Conservation (phyloP, 352 stramenopile genomes). For the Phytophthora uliginosa region DNA sequence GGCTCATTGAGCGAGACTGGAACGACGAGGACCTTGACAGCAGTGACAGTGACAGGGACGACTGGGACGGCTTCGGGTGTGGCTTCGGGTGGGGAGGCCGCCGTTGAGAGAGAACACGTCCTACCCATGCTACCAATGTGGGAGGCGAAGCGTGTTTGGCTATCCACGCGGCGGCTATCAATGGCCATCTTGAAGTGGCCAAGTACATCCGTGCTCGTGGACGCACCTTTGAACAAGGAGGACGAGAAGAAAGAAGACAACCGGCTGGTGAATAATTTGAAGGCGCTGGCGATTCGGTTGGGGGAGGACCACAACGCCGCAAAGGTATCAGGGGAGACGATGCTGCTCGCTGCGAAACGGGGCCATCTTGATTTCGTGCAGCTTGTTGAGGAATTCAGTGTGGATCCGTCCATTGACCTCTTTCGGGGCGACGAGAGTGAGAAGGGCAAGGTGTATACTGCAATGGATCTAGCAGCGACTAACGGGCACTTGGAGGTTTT, state of each 20-base stretch:
- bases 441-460: not conserved
- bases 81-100: not conserved
- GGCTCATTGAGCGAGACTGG: conserved; percentile 12
- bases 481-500: conserved; percentile 14
- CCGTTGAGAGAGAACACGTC: not conserved
- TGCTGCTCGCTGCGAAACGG: conserved; percentile 1
- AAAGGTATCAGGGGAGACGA: not conserved
- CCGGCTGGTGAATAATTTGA: not conserved
- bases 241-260: conserved; percentile 8
- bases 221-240: not conserved
- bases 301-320: not conserved
- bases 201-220: conserved; percentile 15
- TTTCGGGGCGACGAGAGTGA: not conserved
- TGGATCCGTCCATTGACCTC: conserved; percentile 2
- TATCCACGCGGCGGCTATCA: conserved; percentile 26
- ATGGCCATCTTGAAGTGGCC: conserved; percentile 27
- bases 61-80: not conserved
- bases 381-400: conserved; percentile 6
- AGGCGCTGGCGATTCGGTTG: not conserved
- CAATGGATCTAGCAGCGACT: conserved; percentile 9
- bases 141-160: conserved; percentile 21
- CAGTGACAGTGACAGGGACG: not conserved
- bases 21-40: not conserved
- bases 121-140: conserved; percentile 6
- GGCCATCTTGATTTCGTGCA: conserved; percentile 1